Percentiles rank a stretch among this genome's conserved stretches.
Evolutionary conservation across 495 filamentous ascomycete species (phyloP).

Genomic region (Xylaria bambusicola): DNA sequence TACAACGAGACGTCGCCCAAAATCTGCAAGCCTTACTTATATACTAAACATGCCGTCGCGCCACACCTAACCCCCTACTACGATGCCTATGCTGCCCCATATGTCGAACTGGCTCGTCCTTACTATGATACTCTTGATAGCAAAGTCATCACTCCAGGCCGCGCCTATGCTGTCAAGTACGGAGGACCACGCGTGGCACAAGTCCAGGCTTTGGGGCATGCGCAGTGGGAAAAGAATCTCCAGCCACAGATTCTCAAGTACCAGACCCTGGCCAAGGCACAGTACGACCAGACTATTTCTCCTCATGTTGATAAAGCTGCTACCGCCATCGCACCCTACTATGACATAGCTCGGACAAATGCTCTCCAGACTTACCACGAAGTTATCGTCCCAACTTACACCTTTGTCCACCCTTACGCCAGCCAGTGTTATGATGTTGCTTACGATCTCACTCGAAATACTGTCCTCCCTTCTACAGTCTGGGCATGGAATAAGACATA

Average conservation of each 20-base stretch:
- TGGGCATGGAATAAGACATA: slow-evolving; percentile 67
- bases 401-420: slow-evolving; percentile 69
- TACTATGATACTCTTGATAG: slow-evolving; percentile 70
- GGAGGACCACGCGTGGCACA: slow-evolving; percentile 75
- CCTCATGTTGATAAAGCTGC: slow-evolving; percentile 70
- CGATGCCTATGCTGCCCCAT: slow-evolving; percentile 75
- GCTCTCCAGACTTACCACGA: slow-evolving; percentile 68
- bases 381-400: slow-evolving; percentile 73
- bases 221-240: slow-evolving; percentile 76
- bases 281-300: slow-evolving; percentile 69
- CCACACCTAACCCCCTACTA: slow-evolving; percentile 90
- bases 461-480: slow-evolving; percentile 69
- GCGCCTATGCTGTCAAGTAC: slow-evolving; percentile 66
- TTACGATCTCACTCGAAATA: slow-evolving; percentile 67
- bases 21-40: slow-evolving; percentile 84
- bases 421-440: slow-evolving; percentile 66
- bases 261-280: slow-evolving; percentile 56
- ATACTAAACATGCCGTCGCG: slow-evolving; percentile 63
- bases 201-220: slow-evolving; percentile 61
- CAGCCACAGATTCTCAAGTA: slow-evolving; percentile 70
- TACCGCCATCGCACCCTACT: slow-evolving; percentile 66
- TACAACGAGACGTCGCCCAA: slow-evolving; percentile 70
- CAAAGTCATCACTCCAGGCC: slow-evolving; percentile 65
- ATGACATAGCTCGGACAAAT: slow-evolving; percentile 61
- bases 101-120: slow-evolving; percentile 73